phyloP scores from a whole-genome alignment of 2,329 filamentous ascomycete species.

The Epichloe festucae region DNA sequence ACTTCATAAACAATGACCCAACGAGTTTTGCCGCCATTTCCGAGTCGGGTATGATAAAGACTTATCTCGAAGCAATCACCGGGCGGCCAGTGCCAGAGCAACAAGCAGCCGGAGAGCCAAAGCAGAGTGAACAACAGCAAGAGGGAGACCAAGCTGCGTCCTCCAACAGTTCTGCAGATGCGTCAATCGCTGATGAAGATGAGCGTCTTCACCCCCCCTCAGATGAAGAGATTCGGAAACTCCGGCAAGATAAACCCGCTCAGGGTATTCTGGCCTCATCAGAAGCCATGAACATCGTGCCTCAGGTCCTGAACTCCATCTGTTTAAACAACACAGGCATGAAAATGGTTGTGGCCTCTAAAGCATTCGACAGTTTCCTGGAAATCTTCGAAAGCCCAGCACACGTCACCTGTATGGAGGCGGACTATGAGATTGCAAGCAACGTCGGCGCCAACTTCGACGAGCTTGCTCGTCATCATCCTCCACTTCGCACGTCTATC shows the following conservation, averaged over 20 bases:
- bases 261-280: constrained; percentile 71
- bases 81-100: constrained; percentile 30
- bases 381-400: constrained; percentile 91
- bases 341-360: constrained; percentile 72
- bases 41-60: constrained; percentile 81
- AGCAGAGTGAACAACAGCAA: constrained; percentile 17
- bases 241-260: constrained; percentile 37
- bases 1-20: constrained; percentile 97
- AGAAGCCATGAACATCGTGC: constrained; percentile 79
- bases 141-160: constrained; percentile 24
- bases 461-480: constrained; percentile 88
- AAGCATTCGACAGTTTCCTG: constrained; percentile 74
- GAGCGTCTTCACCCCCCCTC: constrained; percentile 40
- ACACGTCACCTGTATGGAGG: constrained; percentile 74
- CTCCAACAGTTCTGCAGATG: constrained; percentile 25
- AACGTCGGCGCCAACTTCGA: constrained; percentile 78
- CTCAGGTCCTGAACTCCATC: constrained; percentile 82
- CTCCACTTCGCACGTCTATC: constrained; percentile 65
- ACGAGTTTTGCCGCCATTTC: constrained; percentile 94
- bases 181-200: constrained; percentile 23
- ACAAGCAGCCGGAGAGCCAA: constrained; percentile 16
- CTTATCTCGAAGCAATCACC: constrained; percentile 72
- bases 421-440: constrained; percentile 55
- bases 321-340: constrained; percentile 82
- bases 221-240: constrained; percentile 32